phyloP scores from a whole-genome alignment of 2,329 filamentous ascomycete genomes.

The Neoarthrinium moseri region DNA sequence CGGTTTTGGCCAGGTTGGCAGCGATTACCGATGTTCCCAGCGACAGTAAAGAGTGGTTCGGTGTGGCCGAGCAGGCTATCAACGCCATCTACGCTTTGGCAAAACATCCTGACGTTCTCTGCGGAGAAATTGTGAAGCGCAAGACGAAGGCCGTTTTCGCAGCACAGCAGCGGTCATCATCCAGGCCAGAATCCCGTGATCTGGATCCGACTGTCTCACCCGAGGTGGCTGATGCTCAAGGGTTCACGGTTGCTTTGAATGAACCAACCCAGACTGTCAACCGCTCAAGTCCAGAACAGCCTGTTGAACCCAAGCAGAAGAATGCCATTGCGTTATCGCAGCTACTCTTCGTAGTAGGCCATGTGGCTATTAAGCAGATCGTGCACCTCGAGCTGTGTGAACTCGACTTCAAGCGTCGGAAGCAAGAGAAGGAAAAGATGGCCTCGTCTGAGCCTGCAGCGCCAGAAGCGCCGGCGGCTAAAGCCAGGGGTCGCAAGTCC shows the following conservation, averaged over 20 bases:
- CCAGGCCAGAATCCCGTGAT: conserved; percentile 48
- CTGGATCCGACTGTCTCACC: conserved; percentile 33
- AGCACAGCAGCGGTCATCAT: conserved; percentile 36
- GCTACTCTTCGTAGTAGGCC: conserved; percentile 89
- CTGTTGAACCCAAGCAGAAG: conserved; percentile 57
- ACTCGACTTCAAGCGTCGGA: conserved; percentile 94
- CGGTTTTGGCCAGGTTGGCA: conserved; percentile 76
- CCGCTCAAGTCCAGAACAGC: conserved; percentile 24
- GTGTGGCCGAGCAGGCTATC: conserved; percentile 93
- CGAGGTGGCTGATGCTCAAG: conserved; percentile 27
- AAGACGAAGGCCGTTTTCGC: conserved; percentile 83
- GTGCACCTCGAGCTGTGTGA: conserved; percentile 98
- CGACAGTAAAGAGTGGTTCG: conserved; percentile 93
- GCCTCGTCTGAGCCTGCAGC: conserved; percentile 41
- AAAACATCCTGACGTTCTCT: conserved; percentile 90
- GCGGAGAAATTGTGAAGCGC: conserved; percentile 83
- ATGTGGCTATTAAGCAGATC: conserved; percentile 98
- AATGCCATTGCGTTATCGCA: conserved; percentile 80
- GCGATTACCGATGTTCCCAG: conserved; percentile 83
- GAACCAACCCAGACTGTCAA: conserved; percentile 30
- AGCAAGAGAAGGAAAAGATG: conserved; percentile 81
- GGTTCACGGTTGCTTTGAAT: conserved; percentile 26
- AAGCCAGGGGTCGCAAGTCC: conserved; percentile 24
- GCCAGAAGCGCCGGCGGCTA: conserved; percentile 26
- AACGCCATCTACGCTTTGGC: conserved; percentile 92